phyloP scores from a whole-genome alignment of 345 rosid species.

The Ceriops decandra region DNA sequence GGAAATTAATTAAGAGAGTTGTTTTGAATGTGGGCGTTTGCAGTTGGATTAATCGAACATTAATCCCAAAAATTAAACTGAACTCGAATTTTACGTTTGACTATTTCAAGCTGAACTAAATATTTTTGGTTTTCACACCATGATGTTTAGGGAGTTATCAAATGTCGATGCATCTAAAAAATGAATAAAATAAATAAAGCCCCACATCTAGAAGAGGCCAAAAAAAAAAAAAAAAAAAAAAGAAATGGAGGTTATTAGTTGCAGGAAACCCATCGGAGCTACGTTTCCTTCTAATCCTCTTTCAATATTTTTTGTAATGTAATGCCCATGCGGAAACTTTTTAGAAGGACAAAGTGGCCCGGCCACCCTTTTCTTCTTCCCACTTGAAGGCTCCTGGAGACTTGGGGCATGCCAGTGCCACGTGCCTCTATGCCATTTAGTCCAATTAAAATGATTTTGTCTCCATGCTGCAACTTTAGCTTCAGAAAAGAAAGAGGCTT shows the following conservation, averaged over 20 bases:
- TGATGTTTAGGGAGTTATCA: too few species aligned
- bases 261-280: not conserved
- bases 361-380: constrained; percentile 23
- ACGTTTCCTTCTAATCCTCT: not conserved
- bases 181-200: not conserved
- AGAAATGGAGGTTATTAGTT: not conserved
- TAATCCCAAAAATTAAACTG: too few species aligned
- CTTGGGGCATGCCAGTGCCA: constrained; percentile 19
- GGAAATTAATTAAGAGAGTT: too few species aligned
- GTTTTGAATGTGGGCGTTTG: too few species aligned
- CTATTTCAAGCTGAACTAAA: too few species aligned
- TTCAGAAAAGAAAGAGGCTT: not conserved
- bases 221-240: not conserved
- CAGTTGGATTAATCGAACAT: too few species aligned
- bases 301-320: too few species aligned
- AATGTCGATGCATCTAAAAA: too few species aligned
- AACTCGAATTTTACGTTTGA: too few species aligned
- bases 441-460: constrained; percentile 1
- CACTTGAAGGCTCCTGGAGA: constrained; percentile 14
- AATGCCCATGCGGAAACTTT: not conserved
- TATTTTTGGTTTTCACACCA: too few species aligned
- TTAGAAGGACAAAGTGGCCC: constrained; percentile 27
- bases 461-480: not conserved
- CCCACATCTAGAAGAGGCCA: not conserved
- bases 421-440: constrained; percentile 5